These are phyloP conservation scores for Ascochyta clinopodiicola DNA, from an alignment of 2,329 filamentous ascomycete species.

Conservation along the genomic window DNA sequence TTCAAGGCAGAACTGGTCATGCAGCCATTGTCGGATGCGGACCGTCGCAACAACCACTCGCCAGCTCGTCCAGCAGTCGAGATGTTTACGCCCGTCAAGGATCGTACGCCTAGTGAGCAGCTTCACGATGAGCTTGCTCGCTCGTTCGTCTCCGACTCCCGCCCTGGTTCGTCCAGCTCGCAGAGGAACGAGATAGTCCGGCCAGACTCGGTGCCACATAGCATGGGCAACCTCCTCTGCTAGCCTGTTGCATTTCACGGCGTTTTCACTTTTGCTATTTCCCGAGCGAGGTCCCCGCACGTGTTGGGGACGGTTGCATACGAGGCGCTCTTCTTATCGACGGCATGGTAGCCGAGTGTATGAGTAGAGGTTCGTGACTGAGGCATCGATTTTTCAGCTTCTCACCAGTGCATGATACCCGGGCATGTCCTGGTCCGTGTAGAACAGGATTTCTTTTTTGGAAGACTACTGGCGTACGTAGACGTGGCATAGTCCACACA, in stretches of 20 bases:
- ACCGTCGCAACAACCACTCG: slow-evolving; percentile 42
- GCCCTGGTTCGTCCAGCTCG: slow-evolving; percentile 37
- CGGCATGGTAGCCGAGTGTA: slow-evolving; percentile 18
- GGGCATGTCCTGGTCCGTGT: slow-evolving; percentile 19
- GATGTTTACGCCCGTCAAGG: slow-evolving; percentile 37
- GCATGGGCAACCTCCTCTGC: slow-evolving; percentile 30
- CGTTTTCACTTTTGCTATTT: slow-evolving; percentile 20
- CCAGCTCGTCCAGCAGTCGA: slow-evolving; percentile 39
- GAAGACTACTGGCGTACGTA: slow-evolving; percentile 7
- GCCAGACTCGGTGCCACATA: slow-evolving; percentile 32
- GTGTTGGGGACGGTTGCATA: slow-evolving; percentile 22
- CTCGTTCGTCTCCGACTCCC: slow-evolving; percentile 28
- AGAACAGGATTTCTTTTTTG: slow-evolving; percentile 1
- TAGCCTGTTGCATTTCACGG: slow-evolving; percentile 33
- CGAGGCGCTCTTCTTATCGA: slow-evolving; percentile 23
- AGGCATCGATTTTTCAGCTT: slow-evolving; percentile 24
- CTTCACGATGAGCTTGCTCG: slow-evolving; percentile 29
- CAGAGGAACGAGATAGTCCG: slow-evolving; percentile 31
- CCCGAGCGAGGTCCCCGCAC: neutral
- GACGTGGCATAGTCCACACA: neutral
- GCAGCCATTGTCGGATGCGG: slow-evolving; percentile 35
- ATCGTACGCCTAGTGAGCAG: slow-evolving; percentile 38
- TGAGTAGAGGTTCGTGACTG: slow-evolving; percentile 20
- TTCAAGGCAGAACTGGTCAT: slow-evolving; percentile 34
- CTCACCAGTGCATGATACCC: slow-evolving; percentile 41